Conservation (phyloP, 2,329 filamentous ascomycete genomes). For the Aspergillus carbonarius region DNA sequence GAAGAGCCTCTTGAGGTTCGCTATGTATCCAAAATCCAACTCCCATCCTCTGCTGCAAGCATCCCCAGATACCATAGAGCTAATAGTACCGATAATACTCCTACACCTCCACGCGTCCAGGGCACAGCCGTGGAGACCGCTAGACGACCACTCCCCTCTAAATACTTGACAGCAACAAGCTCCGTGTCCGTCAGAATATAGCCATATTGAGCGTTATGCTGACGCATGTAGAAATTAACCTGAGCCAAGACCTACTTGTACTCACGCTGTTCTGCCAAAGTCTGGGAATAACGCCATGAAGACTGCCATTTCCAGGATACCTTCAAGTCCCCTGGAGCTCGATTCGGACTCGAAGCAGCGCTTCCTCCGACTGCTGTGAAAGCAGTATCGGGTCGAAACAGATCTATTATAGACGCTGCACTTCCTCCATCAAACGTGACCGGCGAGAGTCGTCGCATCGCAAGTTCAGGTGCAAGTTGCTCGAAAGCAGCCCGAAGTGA, state of each 20-base stretch:
- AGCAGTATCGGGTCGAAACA: constrained; percentile 16
- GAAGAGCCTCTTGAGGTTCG: too few relatives aligned
- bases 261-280: neutral
- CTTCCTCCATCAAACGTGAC: constrained; percentile 9
- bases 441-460: neutral
- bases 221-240: constrained; percentile 17
- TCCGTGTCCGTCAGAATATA: constrained; percentile 19
- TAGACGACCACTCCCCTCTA: constrained; percentile 16
- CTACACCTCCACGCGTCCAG: constrained; percentile 7
- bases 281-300: constrained; percentile 1
- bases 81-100: constrained; percentile 10
- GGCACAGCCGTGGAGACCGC: constrained; percentile 13
- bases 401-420: constrained; percentile 9
- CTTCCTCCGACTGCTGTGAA: constrained; percentile 6
- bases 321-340: constrained; percentile 11
- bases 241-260: constrained; percentile 12
- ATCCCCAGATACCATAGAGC: constrained; percentile 25
- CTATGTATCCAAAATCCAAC: too few relatives aligned
- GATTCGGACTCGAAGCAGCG: neutral
- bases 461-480: constrained; percentile 7
- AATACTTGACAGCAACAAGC: constrained; percentile 20
- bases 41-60: constrained; percentile 14
- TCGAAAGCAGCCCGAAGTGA: constrained; percentile 12
- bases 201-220: constrained; percentile 12
- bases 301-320: constrained; percentile 19